phyloP scores from a whole-genome alignment of 371 early-diverging fungal genomes.

The Mortierella sp. region DNA sequence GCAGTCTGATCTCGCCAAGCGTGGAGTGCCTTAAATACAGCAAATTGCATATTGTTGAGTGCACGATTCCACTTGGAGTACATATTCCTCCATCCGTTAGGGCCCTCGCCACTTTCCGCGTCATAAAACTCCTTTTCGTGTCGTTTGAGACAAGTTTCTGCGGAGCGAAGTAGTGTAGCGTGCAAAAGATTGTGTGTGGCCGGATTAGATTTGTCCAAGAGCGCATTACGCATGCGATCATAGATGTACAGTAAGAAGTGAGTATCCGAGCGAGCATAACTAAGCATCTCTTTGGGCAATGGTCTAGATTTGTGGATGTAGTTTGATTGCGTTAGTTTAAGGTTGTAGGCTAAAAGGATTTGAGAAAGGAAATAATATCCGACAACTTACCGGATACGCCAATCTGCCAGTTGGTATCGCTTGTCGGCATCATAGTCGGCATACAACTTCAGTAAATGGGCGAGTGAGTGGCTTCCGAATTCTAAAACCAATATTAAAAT shows the following conservation, averaged over 20 bases:
- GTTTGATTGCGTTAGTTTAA: not conserved
- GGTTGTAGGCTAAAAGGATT: not conserved
- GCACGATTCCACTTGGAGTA: conserved; percentile 75
- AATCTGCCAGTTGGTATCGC: conserved; percentile 96
- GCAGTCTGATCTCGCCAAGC: conserved; percentile 93
- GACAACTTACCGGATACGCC: conserved; percentile 85
- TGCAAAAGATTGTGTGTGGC: conserved; percentile 75
- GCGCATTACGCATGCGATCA: conserved; percentile 90
- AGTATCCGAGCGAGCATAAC: conserved; percentile 96
- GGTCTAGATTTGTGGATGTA: conserved; percentile 70
- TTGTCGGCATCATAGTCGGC: conserved; percentile 91
- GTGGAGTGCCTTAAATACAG: conserved; percentile 89
- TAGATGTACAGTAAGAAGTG: conserved; percentile 96
- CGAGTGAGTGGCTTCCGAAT: conserved; percentile 82
- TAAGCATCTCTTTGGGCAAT: conserved; percentile 89
- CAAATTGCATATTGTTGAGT: conserved; percentile 73
- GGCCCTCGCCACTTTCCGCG: conserved; percentile 75
- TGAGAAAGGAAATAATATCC: not conserved
- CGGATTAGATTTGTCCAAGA: conserved; percentile 68
- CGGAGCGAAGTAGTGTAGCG: conserved; percentile 77
- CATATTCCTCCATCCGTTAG: conserved; percentile 82
- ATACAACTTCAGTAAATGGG: conserved; percentile 84
- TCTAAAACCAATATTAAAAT: conserved; percentile 29
- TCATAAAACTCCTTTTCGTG: conserved; percentile 90
- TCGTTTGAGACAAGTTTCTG: conserved; percentile 69